These are phyloP conservation scores for Didymella pomorum DNA, from an alignment of 2,329 filamentous ascomycete species.

Conservation along the genomic window DNA sequence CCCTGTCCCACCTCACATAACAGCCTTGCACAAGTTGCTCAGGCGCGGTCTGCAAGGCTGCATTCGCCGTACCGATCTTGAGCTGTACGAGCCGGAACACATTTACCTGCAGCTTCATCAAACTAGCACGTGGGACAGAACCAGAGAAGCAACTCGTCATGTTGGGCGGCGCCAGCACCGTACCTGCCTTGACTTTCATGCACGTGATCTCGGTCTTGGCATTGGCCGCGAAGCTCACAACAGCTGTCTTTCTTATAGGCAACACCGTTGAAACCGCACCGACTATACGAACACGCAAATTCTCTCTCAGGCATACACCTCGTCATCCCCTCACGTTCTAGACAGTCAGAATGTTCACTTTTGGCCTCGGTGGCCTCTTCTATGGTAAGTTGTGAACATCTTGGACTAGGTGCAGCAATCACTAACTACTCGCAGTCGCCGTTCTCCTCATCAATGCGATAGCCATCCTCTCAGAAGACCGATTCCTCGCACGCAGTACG, in stretches of 20 bases:
- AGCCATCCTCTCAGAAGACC: constrained; percentile 92
- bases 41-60: constrained; percentile 1
- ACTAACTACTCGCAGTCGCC: constrained; percentile 63
- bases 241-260: constrained; percentile 33
- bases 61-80: neutral
- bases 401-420: constrained; percentile 17
- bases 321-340: too few species aligned
- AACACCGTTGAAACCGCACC: constrained; percentile 21
- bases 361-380: constrained; percentile 73
- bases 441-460: constrained; percentile 93
- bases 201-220: constrained; percentile 22
- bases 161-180: neutral
- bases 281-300: neutral
- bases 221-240: constrained; percentile 13
- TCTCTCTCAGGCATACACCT: too few species aligned
- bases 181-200: neutral
- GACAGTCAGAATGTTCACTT: constrained; percentile 68
- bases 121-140: neutral
- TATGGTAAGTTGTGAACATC: constrained; percentile 64
- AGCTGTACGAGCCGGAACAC: neutral
- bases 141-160: neutral
- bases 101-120: neutral
- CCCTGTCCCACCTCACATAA: constrained; percentile 5
- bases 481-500: constrained; percentile 84
- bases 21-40: constrained; percentile 12